phyloP scores from a whole-genome alignment of 1,284 basidiomycete genomes.

The Vanrija pseudolonga region DNA sequence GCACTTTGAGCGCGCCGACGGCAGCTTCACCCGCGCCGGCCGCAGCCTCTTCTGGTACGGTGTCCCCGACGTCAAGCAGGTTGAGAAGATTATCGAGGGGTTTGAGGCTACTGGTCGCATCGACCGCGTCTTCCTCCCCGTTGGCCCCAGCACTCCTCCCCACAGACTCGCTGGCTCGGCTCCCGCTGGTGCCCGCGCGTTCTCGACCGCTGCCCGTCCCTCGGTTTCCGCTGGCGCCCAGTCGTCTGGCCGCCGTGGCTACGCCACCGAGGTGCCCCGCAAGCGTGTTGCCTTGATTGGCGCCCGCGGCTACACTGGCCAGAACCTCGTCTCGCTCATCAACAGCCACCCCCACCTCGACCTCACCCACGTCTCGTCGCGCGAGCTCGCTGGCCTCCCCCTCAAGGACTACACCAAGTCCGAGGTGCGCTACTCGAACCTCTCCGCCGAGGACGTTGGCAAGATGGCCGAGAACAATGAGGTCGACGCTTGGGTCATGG shows the following conservation, averaged over 20 bases:
- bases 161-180: conserved; percentile 53
- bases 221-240: conserved; percentile 53
- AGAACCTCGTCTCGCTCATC: conserved; percentile 80
- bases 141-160: conserved; percentile 73
- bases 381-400: conserved; percentile 81
- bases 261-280: conserved; percentile 58
- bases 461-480: conserved; percentile 80
- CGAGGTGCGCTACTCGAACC: conserved; percentile 70
- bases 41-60: conserved; percentile 96
- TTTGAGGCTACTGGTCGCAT: conserved; percentile 85
- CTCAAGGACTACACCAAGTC: conserved; percentile 80
- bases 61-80: conserved; percentile 84
- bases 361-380: conserved; percentile 91
- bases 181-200: conserved; percentile 56
- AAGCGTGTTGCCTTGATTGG: conserved; percentile 95
- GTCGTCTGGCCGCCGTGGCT: conserved; percentile 45
- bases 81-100: conserved; percentile 76
- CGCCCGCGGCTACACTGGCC: conserved; percentile 89
- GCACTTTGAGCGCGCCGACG: conserved; percentile 98
- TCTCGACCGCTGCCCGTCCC: conserved; percentile 65
- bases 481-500: conserved; percentile 97
- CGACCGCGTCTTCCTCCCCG: conserved; percentile 81
- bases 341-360: conserved; percentile 80
- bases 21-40: conserved; percentile 92
- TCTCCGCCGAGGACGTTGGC: conserved; percentile 71